Conservation (phyloP, 2,329 filamentous ascomycete species). For the Trichocomaceae sp. region DNA sequence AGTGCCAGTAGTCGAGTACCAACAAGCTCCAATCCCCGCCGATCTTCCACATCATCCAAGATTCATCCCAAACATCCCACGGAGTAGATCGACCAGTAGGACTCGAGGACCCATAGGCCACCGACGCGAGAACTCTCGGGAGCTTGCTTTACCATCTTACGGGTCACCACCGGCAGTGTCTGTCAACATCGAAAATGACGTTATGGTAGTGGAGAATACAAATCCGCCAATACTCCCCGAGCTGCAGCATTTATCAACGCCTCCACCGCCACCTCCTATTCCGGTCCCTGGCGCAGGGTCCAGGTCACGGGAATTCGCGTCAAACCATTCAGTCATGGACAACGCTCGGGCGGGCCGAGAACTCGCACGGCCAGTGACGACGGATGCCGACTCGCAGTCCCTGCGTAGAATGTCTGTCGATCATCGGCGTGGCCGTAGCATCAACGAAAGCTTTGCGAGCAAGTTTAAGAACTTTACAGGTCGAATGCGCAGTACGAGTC, state of each 20-base stretch:
- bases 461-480: slow-evolving; percentile 51
- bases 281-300: slow-evolving; percentile 31
- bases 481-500: slow-evolving; percentile 54
- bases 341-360: slow-evolving; percentile 31
- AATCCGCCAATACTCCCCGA: slow-evolving; percentile 52
- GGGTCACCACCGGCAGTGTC: slow-evolving; percentile 35
- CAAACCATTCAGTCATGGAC: slow-evolving; percentile 38
- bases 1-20: slow-evolving; percentile 28
- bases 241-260: slow-evolving; percentile 53
- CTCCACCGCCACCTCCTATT: slow-evolving; percentile 47
- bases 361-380: slow-evolving; percentile 32
- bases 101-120: slow-evolving; percentile 24
- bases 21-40: slow-evolving; percentile 21
- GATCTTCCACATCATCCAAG: slow-evolving; percentile 36
- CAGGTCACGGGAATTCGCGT: slow-evolving; percentile 31
- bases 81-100: slow-evolving; percentile 38
- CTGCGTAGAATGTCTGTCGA: slow-evolving; percentile 39
- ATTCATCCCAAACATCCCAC: slow-evolving; percentile 34
- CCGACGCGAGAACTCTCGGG: slow-evolving; percentile 25
- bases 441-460: slow-evolving; percentile 51
- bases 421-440: slow-evolving; percentile 49
- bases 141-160: slow-evolving; percentile 21
- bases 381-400: slow-evolving; percentile 25
- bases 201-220: slow-evolving; percentile 18
- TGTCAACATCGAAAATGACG: slow-evolving; percentile 48